Conservation (phyloP, 768 basidiomycete genomes). For the Erythrobasidium yunnanense region DNA sequence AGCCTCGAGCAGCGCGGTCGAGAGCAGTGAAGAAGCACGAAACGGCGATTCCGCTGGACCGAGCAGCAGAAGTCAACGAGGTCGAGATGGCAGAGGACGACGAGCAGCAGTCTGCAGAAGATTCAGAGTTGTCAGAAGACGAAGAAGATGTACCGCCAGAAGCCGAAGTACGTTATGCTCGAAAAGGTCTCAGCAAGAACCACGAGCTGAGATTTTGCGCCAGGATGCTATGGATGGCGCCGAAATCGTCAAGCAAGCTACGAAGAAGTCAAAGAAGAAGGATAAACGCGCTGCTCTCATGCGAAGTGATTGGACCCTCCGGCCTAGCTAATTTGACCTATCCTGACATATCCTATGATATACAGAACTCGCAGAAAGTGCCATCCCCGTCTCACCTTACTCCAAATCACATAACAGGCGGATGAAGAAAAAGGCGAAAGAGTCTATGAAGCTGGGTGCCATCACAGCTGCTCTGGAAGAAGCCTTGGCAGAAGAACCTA, state of each 20-base stretch:
- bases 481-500: constrained; percentile 25
- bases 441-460: constrained; percentile 32
- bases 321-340: background rate
- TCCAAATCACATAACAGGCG: constrained; percentile 35
- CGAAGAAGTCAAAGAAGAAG: constrained; percentile 33
- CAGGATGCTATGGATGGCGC: too few species aligned
- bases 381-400: constrained; percentile 29
- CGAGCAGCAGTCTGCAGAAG: background rate
- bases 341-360: background rate
- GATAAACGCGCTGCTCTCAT: constrained; percentile 31
- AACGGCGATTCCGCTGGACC: background rate
- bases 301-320: constrained; percentile 24
- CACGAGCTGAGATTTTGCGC: too few species aligned
- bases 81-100: background rate
- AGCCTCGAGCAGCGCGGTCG: constrained; percentile 1
- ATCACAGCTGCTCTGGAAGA: constrained; percentile 30
- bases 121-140: background rate
- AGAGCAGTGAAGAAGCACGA: constrained; percentile 13
- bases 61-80: constrained; percentile 1
- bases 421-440: constrained; percentile 30
- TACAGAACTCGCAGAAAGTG: constrained; percentile 24
- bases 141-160: background rate
- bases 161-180: too few species aligned
- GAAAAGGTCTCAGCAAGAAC: too few species aligned
- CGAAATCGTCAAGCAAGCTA: too few species aligned